These are phyloP conservation scores for Candida peoriensis DNA, from an alignment of 805 yeast genomes.

Conservation along the genomic window DNA sequence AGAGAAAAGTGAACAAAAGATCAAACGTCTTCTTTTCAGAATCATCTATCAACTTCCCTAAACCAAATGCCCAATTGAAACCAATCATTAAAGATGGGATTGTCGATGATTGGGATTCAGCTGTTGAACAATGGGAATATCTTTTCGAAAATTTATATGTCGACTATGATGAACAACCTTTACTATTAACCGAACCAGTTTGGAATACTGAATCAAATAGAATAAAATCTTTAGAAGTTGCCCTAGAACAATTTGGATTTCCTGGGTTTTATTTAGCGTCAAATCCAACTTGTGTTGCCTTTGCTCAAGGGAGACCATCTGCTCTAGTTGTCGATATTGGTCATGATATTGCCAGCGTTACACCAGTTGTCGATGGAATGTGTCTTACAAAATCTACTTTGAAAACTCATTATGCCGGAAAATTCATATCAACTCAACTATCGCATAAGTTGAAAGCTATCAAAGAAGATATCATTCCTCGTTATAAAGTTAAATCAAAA, in stretches of 20 bases:
- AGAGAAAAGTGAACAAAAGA: conserved; percentile 14
- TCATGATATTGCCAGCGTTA: conserved; percentile 68
- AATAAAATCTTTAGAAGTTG: conserved; percentile 61
- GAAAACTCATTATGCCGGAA: conserved; percentile 73
- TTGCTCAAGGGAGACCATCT: conserved; percentile 83
- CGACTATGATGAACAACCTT: conserved; percentile 63
- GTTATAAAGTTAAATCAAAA: conserved; percentile 49
- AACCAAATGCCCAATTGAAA: conserved; percentile 45
- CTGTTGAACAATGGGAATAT: conserved; percentile 65
- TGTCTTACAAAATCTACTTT: conserved; percentile 64
- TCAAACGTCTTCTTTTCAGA: conserved; percentile 30
- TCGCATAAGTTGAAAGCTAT: conserved; percentile 33
- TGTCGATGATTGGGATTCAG: conserved; percentile 83
- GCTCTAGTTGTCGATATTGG: conserved; percentile 86
- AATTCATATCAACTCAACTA: conserved; percentile 53
- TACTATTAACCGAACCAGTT: conserved; percentile 79
- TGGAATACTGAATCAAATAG: conserved; percentile 73
- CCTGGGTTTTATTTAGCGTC: conserved; percentile 82
- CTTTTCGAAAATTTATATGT: conserved; percentile 50
- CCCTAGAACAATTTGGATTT: conserved; percentile 62
- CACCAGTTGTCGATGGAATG: conserved; percentile 81
- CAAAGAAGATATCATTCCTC: conserved; percentile 35
- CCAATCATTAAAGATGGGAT: conserved; percentile 58
- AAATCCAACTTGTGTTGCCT: conserved; percentile 82
- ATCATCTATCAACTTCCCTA: conserved; percentile 45